Evolutionary conservation across 2,329 filamentous ascomycete species (phyloP), one percentile per base, ranked within the genome.

Genomic region (Aspergillus hortae): DNA sequence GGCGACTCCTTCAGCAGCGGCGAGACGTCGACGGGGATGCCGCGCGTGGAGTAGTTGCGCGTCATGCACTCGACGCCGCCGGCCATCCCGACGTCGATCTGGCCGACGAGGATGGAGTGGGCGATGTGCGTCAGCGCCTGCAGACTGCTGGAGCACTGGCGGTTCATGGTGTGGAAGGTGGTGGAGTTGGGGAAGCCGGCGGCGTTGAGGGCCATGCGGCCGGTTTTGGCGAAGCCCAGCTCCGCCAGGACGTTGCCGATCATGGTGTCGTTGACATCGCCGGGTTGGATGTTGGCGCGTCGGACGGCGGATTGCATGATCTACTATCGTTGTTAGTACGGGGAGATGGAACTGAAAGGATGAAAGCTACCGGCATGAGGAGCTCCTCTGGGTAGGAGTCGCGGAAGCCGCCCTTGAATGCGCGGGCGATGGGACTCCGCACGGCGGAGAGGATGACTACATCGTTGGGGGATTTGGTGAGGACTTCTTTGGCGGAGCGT

Each of bases 61-160:
- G 84, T 86, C 92, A 97, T 96, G 68, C 80, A 84, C 77, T 97
- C 92, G 51, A 88, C 90, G 48, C 92, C 92, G 47, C 92, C 76
- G n/a, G 90, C 92, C 56, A 97, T 78, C 60, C 92, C 92, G 60
- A 94, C 75, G 56, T 94, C 86, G 70, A 96, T 96, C 65, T 82
- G 83, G 54, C 90, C 90, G 47, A 77, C 76, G 52, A 80, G 70
- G 70, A 97, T 96, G 67, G 90, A 81, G 74, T 92, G 86, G 42
- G 92, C 90, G 59, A 96, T 92, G 67, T 96, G 90, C 73, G 92
- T 91, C 6, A 91, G 88, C 51, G 92, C 90, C 75, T 96, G 92
- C 60, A 97, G 84, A 50, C 92, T 92, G 0, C 91, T 96, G 44
- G 89, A 94, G 80, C 92, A 97, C 83, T 96, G 96, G 57, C 92